These are phyloP conservation scores for Microbotryum lychnidis-dioicae DNA, from an alignment of 1,284 basidiomycete species.

Conservation along the genomic window DNA sequence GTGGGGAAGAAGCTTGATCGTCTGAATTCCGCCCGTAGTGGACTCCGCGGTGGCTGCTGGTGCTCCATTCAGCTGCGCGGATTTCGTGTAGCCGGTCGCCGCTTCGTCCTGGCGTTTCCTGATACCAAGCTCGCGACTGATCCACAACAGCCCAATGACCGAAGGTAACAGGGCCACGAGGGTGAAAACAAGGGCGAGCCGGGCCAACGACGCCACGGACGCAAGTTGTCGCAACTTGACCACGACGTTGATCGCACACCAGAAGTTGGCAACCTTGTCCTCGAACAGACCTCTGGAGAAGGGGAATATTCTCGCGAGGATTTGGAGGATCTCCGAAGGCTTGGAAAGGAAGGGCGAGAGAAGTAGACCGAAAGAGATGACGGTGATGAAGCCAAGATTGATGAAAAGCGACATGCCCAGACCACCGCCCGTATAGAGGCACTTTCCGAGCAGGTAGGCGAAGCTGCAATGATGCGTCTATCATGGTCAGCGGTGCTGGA, in stretches of 20 bases:
- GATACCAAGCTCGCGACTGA: conserved; percentile 19
- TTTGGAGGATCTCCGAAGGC: conserved; percentile 51
- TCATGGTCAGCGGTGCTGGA: conserved; percentile 1
- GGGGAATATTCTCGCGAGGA: conserved; percentile 77
- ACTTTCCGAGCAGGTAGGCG: conserved; percentile 73
- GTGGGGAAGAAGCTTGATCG: conserved; percentile 36
- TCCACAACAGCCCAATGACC: conserved; percentile 34
- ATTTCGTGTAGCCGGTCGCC: neutral
- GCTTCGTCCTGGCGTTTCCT: neutral
- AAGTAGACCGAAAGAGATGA: conserved; percentile 55
- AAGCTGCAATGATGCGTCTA: conserved; percentile 41
- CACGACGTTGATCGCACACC: conserved; percentile 80
- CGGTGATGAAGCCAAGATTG: conserved; percentile 50
- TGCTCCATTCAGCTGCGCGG: neutral
- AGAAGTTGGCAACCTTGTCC: conserved; percentile 94
- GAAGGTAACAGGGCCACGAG: conserved; percentile 39
- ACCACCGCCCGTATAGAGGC: conserved; percentile 56
- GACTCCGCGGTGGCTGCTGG: neutral
- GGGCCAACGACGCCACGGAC: conserved; percentile 33
- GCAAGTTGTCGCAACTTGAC: conserved; percentile 61
- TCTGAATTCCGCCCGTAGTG: conserved; percentile 22
- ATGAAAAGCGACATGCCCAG: conserved; percentile 59
- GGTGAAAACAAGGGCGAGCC: conserved; percentile 41
- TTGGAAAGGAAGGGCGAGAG: conserved; percentile 67
- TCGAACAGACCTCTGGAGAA: conserved; percentile 85